Evolutionary conservation across 495 filamentous ascomycete species (phyloP).

Genomic region (Lophiotrema nucula): DNA sequence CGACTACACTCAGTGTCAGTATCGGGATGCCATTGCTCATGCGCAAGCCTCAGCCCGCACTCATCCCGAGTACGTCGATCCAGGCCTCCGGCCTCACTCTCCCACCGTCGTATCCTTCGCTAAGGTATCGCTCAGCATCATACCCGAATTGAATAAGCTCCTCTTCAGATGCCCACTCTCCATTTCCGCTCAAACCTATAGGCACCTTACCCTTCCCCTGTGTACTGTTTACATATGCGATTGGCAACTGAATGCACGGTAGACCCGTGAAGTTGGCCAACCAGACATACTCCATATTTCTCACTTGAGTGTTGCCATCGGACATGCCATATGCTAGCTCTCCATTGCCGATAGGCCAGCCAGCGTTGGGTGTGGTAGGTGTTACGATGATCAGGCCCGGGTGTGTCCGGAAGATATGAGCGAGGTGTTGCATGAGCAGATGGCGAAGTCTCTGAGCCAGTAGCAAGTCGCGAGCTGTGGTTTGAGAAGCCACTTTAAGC

Average conservation of each 20-base stretch:
- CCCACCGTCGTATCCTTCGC: slow-evolving; percentile 44
- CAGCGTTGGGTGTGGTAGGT: slow-evolving; percentile 73
- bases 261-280: slow-evolving; percentile 80
- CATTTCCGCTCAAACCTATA: slow-evolving; percentile 85
- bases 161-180: slow-evolving; percentile 85
- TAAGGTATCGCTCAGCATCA: slow-evolving; percentile 59
- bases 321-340: slow-evolving; percentile 66
- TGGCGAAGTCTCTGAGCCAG: slow-evolving; percentile 72
- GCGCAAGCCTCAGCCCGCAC: too few relatives aligned
- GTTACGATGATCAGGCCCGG: slow-evolving; percentile 78
- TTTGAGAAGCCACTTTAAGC: slow-evolving; percentile 60
- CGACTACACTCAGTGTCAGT: too few relatives aligned
- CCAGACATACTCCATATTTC: slow-evolving; percentile 88
- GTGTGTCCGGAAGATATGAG: slow-evolving; percentile 65
- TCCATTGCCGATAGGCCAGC: slow-evolving; percentile 63
- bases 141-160: slow-evolving; percentile 71
- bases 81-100: slow-evolving; percentile 45
- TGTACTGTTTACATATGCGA: slow-evolving; percentile 60
- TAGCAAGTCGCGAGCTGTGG: slow-evolving; percentile 67
- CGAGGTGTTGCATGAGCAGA: slow-evolving; percentile 80
- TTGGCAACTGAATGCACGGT: slow-evolving; percentile 75
- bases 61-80: too few relatives aligned
- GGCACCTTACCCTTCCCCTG: slow-evolving; percentile 60
- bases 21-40: too few relatives aligned
- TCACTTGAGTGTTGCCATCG: slow-evolving; percentile 68